Conservation (phyloP, 164 flowering plant genomes). For the Cinnamomum chago region DNA sequence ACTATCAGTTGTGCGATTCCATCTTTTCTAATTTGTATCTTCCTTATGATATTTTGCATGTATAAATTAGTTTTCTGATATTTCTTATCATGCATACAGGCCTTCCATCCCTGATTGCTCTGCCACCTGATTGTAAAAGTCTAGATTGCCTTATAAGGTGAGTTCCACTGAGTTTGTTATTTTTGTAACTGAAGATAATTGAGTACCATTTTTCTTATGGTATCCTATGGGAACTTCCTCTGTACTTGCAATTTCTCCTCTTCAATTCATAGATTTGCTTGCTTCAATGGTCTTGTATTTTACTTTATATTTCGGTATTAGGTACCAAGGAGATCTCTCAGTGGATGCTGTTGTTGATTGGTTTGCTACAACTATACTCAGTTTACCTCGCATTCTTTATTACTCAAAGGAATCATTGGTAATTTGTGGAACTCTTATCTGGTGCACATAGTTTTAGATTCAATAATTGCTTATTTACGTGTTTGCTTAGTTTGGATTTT, state of each 20-base stretch:
- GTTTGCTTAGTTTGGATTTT: background rate
- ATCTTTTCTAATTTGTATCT: too few species aligned
- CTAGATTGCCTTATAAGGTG: constrained; percentile 72
- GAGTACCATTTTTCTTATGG: background rate
- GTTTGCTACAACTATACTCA: constrained; percentile 66
- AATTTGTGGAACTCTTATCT: constrained; percentile 19
- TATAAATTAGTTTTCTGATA: background rate
- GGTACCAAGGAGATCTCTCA: constrained; percentile 79
- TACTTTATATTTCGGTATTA: constrained; percentile 16
- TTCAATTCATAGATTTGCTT: background rate
- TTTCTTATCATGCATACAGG: constrained; percentile 40
- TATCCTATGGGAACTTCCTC: background rate
- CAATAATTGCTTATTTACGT: background rate
- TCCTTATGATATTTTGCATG: background rate
- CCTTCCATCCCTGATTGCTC: constrained; percentile 70
- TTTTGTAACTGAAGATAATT: background rate
- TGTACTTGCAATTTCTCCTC: background rate
- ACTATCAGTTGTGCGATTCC: too few species aligned
- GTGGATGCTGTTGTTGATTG: constrained; percentile 84
- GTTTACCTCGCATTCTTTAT: constrained; percentile 78
- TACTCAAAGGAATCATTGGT: constrained; percentile 89
- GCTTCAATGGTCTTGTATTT: background rate
- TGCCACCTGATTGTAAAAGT: constrained; percentile 65
- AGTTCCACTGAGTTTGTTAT: constrained; percentile 13
- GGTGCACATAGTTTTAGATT: background rate